phyloP scores from a whole-genome alignment of 192 early-diverging fungal species.

The Cladochytrium replicatum region DNA sequence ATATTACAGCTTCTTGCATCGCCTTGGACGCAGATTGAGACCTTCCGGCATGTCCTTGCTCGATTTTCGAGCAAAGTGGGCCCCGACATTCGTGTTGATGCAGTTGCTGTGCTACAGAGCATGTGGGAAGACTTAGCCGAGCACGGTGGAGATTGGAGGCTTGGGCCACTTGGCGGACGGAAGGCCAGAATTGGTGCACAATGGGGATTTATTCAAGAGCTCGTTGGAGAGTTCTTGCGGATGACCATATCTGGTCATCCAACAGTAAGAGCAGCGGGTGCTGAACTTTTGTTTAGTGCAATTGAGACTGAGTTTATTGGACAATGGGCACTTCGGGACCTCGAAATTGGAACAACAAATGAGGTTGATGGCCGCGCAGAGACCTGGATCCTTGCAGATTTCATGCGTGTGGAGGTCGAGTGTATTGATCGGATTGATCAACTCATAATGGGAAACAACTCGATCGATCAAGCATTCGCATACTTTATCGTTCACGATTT shows the following conservation, averaged over 20 bases:
- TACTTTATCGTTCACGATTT: too few species aligned
- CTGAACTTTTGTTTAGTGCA: constrained; percentile 32
- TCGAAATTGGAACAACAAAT: constrained; percentile 21
- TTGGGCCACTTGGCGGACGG: constrained; percentile 15
- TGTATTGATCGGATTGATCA: constrained; percentile 36
- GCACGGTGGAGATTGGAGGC: constrained; percentile 13
- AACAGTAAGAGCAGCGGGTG: constrained; percentile 22
- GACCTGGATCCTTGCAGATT: not conserved
- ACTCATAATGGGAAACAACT: too few species aligned
- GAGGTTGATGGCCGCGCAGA: not conserved
- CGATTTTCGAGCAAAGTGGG: constrained; percentile 46
- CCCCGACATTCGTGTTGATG: constrained; percentile 51
- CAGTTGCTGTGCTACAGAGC: constrained; percentile 35
- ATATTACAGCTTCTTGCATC: constrained; percentile 45
- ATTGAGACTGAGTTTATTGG: constrained; percentile 17
- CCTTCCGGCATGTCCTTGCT: constrained; percentile 42
- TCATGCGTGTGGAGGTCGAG: constrained; percentile 30
- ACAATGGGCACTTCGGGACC: too few species aligned
- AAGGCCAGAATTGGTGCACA: not conserved
- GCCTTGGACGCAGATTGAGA: constrained; percentile 43
- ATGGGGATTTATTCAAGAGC: not conserved
- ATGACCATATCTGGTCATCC: constrained; percentile 36
- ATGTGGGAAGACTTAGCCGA: constrained; percentile 43
- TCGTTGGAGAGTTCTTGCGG: constrained; percentile 37
- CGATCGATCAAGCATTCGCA: too few species aligned